A percentile compares a stretch with the other conserved stretches of the same genome.
Conservation (phyloP, 495 filamentous ascomycete species). For the Pyrenopolyporus hunteri region DNA sequence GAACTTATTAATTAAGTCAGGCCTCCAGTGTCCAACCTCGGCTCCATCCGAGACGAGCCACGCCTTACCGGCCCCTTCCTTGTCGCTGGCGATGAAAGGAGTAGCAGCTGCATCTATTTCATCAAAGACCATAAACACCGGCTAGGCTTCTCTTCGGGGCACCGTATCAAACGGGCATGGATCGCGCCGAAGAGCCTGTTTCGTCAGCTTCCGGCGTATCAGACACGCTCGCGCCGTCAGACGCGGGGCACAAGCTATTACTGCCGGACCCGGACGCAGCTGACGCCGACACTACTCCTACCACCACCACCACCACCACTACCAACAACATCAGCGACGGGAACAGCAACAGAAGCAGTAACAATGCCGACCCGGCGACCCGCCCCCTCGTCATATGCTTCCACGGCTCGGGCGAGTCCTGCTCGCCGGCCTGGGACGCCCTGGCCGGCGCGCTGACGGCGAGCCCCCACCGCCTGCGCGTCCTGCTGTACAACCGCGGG, state of each 20-base stretch:
- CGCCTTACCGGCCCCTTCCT: background rate
- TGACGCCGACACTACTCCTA: background rate
- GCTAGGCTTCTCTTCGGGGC: too few relatives aligned
- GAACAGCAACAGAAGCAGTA: background rate
- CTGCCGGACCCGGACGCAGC: slow-evolving; percentile 1
- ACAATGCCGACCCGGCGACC: too few relatives aligned
- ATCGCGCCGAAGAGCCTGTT: background rate
- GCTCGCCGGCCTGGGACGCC: slow-evolving; percentile 50
- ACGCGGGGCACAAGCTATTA: slow-evolving; percentile 1
- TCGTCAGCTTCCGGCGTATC: background rate
- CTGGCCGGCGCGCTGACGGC: slow-evolving; percentile 43
- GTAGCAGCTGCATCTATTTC: too few relatives aligned
- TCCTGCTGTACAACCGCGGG: slow-evolving; percentile 52
- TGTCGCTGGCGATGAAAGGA: too few relatives aligned
- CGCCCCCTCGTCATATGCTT: slow-evolving; percentile 52
- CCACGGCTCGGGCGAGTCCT: slow-evolving; percentile 53
- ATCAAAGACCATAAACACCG: too few relatives aligned
- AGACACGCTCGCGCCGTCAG: background rate
- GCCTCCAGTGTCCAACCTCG: background rate
- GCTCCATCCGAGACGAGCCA: background rate
- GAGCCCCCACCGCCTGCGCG: slow-evolving; percentile 31
- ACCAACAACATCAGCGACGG: background rate
- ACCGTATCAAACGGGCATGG: background rate
- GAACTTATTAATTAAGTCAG: background rate
- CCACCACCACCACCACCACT: background rate